These are phyloP conservation scores for Podaxis sp. DNA, from an alignment of 768 basidiomycete genomes.

Conservation along the genomic window DNA sequence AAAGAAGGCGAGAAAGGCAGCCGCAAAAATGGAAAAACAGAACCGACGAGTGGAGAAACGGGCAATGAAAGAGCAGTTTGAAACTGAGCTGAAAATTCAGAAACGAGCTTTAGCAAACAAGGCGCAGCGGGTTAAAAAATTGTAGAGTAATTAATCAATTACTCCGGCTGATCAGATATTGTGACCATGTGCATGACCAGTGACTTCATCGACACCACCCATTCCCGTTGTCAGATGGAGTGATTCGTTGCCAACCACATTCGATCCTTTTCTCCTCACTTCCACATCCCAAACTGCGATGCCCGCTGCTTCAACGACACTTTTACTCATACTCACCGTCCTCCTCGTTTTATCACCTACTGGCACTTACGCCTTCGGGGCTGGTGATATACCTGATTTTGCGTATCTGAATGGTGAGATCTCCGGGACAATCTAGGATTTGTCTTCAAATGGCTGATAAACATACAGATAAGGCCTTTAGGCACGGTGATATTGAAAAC, in stretches of 20 bases:
- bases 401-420: constrained; percentile 56
- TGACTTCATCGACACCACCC: constrained; percentile 4
- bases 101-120: constrained; percentile 45
- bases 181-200: background rate
- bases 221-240: background rate
- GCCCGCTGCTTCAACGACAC: constrained; percentile 23
- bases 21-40: constrained; percentile 64
- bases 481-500: constrained; percentile 75
- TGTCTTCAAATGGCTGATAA: constrained; percentile 5
- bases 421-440: background rate
- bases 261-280: constrained; percentile 8
- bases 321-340: constrained; percentile 30
- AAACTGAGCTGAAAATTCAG: constrained; percentile 58
- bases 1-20: constrained; percentile 68
- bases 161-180: background rate
- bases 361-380: constrained; percentile 48
- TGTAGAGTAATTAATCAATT: constrained; percentile 23
- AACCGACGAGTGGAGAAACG: constrained; percentile 66
- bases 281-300: constrained; percentile 6
- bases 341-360: constrained; percentile 39
- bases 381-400: constrained; percentile 71
- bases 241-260: constrained; percentile 1
- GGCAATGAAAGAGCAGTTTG: constrained; percentile 56
- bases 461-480: constrained; percentile 58
- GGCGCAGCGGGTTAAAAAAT: constrained; percentile 40